These are phyloP conservation scores for Ophiostoma perfectum DNA, from an alignment of 2,329 filamentous ascomycete genomes.

Conservation along the genomic window DNA sequence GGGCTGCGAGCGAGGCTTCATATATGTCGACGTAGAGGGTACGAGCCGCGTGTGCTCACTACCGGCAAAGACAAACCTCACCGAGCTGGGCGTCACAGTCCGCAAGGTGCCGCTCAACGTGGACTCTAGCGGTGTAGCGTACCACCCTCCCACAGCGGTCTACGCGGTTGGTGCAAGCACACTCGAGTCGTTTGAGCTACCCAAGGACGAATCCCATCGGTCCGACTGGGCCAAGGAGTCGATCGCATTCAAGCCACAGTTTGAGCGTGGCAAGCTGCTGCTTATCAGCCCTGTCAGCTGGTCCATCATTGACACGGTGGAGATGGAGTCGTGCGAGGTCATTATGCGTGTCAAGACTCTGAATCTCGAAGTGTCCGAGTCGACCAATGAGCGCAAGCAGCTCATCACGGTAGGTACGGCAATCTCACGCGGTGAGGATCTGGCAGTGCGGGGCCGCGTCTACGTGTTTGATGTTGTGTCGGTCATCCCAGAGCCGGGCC, in stretches of 20 bases:
- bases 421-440: slow-evolving; percentile 81
- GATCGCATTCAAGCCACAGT: slow-evolving; percentile 56
- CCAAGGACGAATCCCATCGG: slow-evolving; percentile 79
- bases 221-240: slow-evolving; percentile 74
- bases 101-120: slow-evolving; percentile 64
- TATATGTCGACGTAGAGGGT: slow-evolving; percentile 70
- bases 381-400: slow-evolving; percentile 77
- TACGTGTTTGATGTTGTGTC: slow-evolving; percentile 89
- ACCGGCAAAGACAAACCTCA: slow-evolving; percentile 56
- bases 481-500: slow-evolving; percentile 82
- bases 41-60: slow-evolving; percentile 69
- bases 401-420: slow-evolving; percentile 82
- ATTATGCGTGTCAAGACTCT: slow-evolving; percentile 78
- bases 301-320: slow-evolving; percentile 69
- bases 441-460: slow-evolving; percentile 75
- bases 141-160: slow-evolving; percentile 66
- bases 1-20: slow-evolving; percentile 74
- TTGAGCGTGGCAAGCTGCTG: slow-evolving; percentile 68
- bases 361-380: slow-evolving; percentile 83
- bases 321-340: slow-evolving; percentile 68
- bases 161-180: slow-evolving; percentile 72
- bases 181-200: slow-evolving; percentile 69
- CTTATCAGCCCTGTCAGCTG: slow-evolving; percentile 73
- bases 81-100: slow-evolving; percentile 70
- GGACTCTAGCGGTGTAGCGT: slow-evolving; percentile 68